Percentiles rank a stretch among this genome's conserved stretches.
Conservation (phyloP, 129 eudicot genomes). For the Tanacetum coccineum region DNA sequence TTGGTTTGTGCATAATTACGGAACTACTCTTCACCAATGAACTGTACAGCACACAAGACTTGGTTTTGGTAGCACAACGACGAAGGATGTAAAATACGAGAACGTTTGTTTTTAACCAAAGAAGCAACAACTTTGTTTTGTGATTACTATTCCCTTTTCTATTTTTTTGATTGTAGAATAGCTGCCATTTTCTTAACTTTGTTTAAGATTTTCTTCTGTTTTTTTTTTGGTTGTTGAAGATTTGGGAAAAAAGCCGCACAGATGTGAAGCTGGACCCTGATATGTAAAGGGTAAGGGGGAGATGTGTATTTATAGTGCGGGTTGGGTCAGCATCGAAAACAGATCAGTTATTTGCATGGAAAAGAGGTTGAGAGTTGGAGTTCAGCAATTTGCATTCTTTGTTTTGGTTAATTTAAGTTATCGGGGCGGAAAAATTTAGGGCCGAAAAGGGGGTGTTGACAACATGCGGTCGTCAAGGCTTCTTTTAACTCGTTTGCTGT, state of each 20-base stretch:
- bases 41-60: constrained; percentile 87
- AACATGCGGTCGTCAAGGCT: constrained; percentile 9
- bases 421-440: constrained; percentile 16
- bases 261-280: constrained; percentile 69
- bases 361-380: constrained; percentile 28
- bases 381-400: constrained; percentile 26
- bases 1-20: background rate
- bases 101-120: constrained; percentile 75
- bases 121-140: constrained; percentile 72
- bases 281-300: constrained; percentile 12
- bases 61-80: constrained; percentile 95
- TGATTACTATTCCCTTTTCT: constrained; percentile 45
- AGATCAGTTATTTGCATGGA: constrained; percentile 55
- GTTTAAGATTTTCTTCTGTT: background rate
- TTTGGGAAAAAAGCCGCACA: constrained; percentile 54
- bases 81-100: constrained; percentile 77
- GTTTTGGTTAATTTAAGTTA: constrained; percentile 1
- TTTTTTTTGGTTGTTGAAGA: background rate
- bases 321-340: constrained; percentile 37
- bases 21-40: constrained; percentile 58
- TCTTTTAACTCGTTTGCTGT: too few relatives aligned
- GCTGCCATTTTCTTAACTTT: constrained; percentile 25
- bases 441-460: constrained; percentile 34
- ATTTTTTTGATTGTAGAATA: constrained; percentile 41
- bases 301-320: constrained; percentile 41